Base-by-base conservation (phyloP, 1,139 yeast genomes). In the Protomyces lactucae-debilis region DNA sequence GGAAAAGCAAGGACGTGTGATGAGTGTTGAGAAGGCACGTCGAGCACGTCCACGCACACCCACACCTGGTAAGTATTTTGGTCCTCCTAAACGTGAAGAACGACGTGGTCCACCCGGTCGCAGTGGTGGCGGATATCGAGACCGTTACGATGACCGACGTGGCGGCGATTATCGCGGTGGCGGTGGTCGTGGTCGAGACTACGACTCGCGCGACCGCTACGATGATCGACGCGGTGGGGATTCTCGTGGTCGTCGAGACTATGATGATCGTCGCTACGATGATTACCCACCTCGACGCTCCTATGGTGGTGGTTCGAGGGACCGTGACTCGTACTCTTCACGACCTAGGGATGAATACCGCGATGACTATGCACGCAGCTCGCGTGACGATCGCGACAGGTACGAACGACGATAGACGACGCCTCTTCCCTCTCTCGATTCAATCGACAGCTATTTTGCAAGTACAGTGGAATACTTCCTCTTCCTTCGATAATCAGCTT, bases 11-110 rank as follows among this genome's bases (percentile, higher is more conserved):
- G 79, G 78, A 35, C 70, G 73, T 55, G 68, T 72, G 18, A 69
- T 76, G 52, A 66, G 68, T 69, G 72, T 76, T 51, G 78, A 76
- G 63, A 71, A 71, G 66, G 79, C 79, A 48, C 73, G 73, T 65
- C 74, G 79, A 56, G 72, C 73, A 68, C 70, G 78, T 51, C 77
- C 79, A 48, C 72, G 63, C 53, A 74, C 78, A 18, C 79, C 79
- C 28, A 76, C 79, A 3, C 79, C 79, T n/a, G 79, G 79, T 52
- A 74, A 73, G 68, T 76, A 76, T 69, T 74, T 72, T 67, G 79
- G 79, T 2, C 77, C 79, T n/a, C 75, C 76, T 51, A 76, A 73
- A 70, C 69, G 66, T 3, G 60, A 57, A 18, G 63, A 64, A 18
- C 36, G 57, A 36, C 36, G 64, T 25, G 69, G 35, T 61, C 68